Conservation (phyloP, 1,139 yeast species). For the Lodderomyces parapsilosis region DNA sequence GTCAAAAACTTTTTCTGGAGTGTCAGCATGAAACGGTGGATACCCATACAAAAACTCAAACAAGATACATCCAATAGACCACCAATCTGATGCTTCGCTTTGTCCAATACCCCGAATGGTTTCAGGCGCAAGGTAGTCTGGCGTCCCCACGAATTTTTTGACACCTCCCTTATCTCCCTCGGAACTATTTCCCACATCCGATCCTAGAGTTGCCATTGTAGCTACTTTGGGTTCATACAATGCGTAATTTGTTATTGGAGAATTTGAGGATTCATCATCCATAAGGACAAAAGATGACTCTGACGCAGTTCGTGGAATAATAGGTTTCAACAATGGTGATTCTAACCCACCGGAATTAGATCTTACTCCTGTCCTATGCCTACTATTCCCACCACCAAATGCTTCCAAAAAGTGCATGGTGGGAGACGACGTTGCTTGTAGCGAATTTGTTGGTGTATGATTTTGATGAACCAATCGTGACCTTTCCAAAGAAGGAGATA, state of each 20-base stretch:
- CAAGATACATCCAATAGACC: constrained; percentile 95
- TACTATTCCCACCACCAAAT: constrained; percentile 12
- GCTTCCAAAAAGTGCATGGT: constrained; percentile 14
- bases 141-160: constrained; percentile 86
- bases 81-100: constrained; percentile 92
- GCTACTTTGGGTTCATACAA: constrained; percentile 65
- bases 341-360: constrained; percentile 42
- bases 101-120: constrained; percentile 86
- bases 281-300: constrained; percentile 56
- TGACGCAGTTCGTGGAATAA: constrained; percentile 48
- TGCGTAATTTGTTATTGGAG: constrained; percentile 48
- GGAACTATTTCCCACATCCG: not conserved
- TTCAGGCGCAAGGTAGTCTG: constrained; percentile 97
- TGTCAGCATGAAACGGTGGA: constrained; percentile 88
- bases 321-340: constrained; percentile 51
- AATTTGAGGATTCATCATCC: constrained; percentile 40
- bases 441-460: constrained; percentile 10
- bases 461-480: constrained; percentile 17
- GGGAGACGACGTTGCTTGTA: constrained; percentile 12
- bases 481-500: constrained; percentile 46
- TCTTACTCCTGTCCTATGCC: constrained; percentile 14
- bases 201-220: constrained; percentile 45
- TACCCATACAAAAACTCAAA: constrained; percentile 91
- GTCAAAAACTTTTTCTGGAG: constrained; percentile 79
- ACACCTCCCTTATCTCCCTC: constrained; percentile 29